Evolutionary conservation across 768 basidiomycete species (phyloP), one percentile per base, ranked within the genome.

Genomic region (Leucosporidium creatinivorum): DNA sequence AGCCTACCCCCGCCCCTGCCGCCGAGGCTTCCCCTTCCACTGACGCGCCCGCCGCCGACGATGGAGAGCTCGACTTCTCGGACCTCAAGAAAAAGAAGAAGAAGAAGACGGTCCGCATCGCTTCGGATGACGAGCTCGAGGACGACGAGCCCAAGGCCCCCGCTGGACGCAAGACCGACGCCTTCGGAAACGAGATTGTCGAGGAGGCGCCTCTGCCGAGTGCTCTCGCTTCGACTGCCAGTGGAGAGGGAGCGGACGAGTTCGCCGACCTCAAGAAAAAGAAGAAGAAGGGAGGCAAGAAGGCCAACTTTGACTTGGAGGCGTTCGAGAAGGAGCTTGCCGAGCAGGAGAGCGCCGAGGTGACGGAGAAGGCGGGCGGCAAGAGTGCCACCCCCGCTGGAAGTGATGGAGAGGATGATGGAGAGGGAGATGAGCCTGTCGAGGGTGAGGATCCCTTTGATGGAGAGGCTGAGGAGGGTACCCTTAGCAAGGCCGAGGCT

Each of bases 71-170:
- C 66, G 90, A 92, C 80, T 97, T 97, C 78, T 91, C 89, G 10
- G 94, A 97, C 77, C 83, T 97, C 78, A 96, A 97, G 82, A 81
- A 81, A 77, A 94, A 93, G 83, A 93, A 69, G 63, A 67, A 93
- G 82, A 93, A 92, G 81, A 93, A 93, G 77, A 69, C 80, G 78
- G 77, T 78, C 47, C 76, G 78, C 49, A 74, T 80, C 58, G 80
- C 79, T 62, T 66, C 77, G 47, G 79, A 73, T 21, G 67, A 68
- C 25, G 72, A 72, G 51, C 73, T 71, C 49, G 66, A 61, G 26
- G 61, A 54, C 36, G 61, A 58, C 39, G 52, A 49, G n/a, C 50
- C 58, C 39, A 49, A 58, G 17, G 28, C 26, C 48, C 55, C 49
- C 39, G 47, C 67, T 25, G 57, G 31, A 15, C 15, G 25, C 48